Evolutionary conservation across 2,329 filamentous ascomycete species (phyloP).

Genomic region (Pochonia chlamydosporia): DNA sequence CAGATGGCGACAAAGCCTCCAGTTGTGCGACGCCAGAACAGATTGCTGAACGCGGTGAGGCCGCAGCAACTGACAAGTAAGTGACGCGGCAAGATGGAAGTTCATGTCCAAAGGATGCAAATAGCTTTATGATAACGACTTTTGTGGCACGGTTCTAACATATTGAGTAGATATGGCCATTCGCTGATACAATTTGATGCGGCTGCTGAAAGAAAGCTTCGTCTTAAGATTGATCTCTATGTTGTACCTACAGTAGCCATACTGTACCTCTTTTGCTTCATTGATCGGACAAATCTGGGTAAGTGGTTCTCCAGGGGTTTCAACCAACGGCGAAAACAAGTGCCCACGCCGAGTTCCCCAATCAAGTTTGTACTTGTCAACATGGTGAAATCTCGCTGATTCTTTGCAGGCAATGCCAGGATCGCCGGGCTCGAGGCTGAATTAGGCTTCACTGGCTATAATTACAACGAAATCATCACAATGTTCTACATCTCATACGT

Average conservation of each 20-base stretch:
- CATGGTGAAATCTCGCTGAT: too few relatives aligned
- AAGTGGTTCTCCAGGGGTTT: constrained; percentile 11
- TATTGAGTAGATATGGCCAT: neutral
- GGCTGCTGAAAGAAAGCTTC: constrained; percentile 49
- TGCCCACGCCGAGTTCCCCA: neutral
- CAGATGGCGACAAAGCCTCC: neutral
- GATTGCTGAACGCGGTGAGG: constrained; percentile 36
- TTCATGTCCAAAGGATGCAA: too few relatives aligned
- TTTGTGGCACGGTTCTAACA: neutral
- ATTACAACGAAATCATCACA: constrained; percentile 64
- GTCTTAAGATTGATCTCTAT: constrained; percentile 59
- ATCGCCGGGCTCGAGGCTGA: constrained; percentile 61
- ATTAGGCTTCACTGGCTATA: constrained; percentile 52
- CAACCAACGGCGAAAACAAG: too few relatives aligned
- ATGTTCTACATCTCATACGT: constrained; percentile 71
- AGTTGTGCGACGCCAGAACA: constrained; percentile 9
- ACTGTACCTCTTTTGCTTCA: constrained; percentile 68
- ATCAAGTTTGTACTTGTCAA: too few relatives aligned
- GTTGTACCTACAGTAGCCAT: constrained; percentile 61
- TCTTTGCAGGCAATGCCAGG: constrained; percentile 54
- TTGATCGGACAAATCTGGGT: constrained; percentile 71
- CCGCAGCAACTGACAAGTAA: constrained; percentile 38
- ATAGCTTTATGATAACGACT: too few relatives aligned
- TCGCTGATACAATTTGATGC: constrained; percentile 47
- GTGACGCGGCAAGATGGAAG: too few relatives aligned